Percentiles rank a stretch among this genome's conserved stretches.
phyloP scores from a whole-genome alignment of 306 rosid species.

The Cicer arietinum region DNA sequence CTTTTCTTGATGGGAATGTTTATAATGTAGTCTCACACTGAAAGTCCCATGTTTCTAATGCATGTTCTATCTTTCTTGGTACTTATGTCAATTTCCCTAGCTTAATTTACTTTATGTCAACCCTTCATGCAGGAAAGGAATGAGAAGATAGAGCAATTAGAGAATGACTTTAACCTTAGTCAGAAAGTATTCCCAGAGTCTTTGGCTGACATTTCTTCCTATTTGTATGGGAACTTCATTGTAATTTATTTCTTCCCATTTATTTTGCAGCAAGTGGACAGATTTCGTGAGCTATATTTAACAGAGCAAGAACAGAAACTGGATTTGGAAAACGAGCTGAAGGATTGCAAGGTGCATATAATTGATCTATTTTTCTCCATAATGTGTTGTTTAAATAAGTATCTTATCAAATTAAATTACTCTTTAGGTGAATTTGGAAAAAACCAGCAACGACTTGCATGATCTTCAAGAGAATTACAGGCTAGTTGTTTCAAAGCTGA shows the following conservation, averaged over 20 bases:
- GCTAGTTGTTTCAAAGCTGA: constrained; percentile 61
- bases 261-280: constrained; percentile 73
- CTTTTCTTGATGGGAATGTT: not conserved
- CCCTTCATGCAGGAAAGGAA: constrained; percentile 64
- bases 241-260: constrained; percentile 33
- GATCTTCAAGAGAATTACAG: constrained; percentile 74
- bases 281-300: constrained; percentile 72
- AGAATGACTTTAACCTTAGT: constrained; percentile 68
- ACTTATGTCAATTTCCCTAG: constrained; percentile 30
- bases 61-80: constrained; percentile 13
- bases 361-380: constrained; percentile 1
- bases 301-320: constrained; percentile 80
- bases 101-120: constrained; percentile 32
- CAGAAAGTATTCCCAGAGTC: constrained; percentile 60
- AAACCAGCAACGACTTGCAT: constrained; percentile 58
- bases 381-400: not conserved
- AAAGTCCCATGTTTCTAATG: constrained; percentile 28
- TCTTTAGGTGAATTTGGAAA: constrained; percentile 68
- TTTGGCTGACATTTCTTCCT: constrained; percentile 30
- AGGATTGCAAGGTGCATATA: constrained; percentile 70
- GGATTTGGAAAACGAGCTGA: constrained; percentile 73
- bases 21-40: constrained; percentile 14
- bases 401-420: constrained; percentile 34
- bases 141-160: constrained; percentile 86
- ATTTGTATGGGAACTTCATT: not conserved